Evolutionary conservation across 1,139 yeast species (phyloP), one percentile per base, ranked within the genome.

Genomic region (Maudiozyma humilis): DNA sequence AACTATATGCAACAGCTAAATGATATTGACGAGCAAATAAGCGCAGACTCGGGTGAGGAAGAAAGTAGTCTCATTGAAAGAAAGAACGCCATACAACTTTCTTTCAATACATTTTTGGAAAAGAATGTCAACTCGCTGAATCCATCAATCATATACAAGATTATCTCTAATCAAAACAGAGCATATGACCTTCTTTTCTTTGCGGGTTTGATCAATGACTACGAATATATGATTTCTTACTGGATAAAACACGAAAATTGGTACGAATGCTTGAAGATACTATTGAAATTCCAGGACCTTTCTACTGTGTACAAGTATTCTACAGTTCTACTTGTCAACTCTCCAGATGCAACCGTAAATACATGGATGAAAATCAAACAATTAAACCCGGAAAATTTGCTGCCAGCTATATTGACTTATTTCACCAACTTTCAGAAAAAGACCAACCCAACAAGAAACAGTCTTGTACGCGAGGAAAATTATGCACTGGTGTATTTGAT

Each of bases 321-420:
- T 0, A 78, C 83, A 0, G 78, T 79, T 0, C 62, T 91, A 34
- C 63, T 91, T 45, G 69, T 80, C 4, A 84, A 86, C 54, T 65
- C 75, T 8, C 91, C 99, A 0, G 68, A 68, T 32, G 73, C 71
- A 13, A 86, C 96, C 0, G 77, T 85, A 1, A 84, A 82, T 37
- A 72, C 85, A 0, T 91, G 96, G 97, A 73, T 85, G 57, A 72
- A 81, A 46, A 60, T 77, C 31, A 52, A 65, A 1, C 66, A 67
- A 14, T 49, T 61, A 15, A 74, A 83, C 44, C 78, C 80, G 36
- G 72, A 75, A 10, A 76, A 72, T 49, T 68, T 93, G 27, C 64
- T 91, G 4, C 95, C 96, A 1, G 80, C 96, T 0, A 67, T 91
- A 15, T 61, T 88, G 49, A 71, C 79, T 0, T 87, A 83, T 62